Percentiles rank a stretch among this genome's conserved stretches.
Conservation (phyloP, 1,284 basidiomycete species). For the Boletellus deceptivus region DNA sequence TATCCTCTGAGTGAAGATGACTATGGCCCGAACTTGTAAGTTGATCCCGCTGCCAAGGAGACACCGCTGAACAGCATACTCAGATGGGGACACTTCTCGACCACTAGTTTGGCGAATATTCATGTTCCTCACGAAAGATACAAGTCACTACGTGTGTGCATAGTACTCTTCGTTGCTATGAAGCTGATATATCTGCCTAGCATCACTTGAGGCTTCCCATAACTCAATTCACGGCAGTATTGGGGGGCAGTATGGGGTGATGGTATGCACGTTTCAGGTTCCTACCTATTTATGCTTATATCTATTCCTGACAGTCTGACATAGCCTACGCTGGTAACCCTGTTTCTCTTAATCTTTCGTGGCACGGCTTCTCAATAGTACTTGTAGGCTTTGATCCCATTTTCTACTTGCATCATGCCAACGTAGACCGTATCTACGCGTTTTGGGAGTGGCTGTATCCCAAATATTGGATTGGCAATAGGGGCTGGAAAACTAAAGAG, state of each 20-base stretch:
- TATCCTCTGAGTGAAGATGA: constrained; percentile 5
- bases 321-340: not conserved
- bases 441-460: constrained; percentile 2
- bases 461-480: not conserved
- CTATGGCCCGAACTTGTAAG: constrained; percentile 20
- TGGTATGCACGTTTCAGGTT: not conserved
- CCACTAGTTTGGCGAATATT: not conserved
- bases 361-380: too few relatives aligned
- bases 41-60: not conserved
- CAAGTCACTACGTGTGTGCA: too few relatives aligned
- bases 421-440: not conserved
- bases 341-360: too few relatives aligned
- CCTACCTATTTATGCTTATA: not conserved
- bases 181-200: not conserved
- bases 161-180: not conserved
- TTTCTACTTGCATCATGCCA: not conserved
- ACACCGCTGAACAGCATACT: not conserved
- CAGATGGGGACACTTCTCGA: constrained; percentile 21
- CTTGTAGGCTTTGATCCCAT: not conserved
- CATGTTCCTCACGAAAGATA: too few relatives aligned
- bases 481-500: not conserved
- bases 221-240: not conserved
- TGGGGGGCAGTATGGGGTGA: not conserved
- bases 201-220: not conserved
- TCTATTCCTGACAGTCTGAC: not conserved